Base-by-base conservation (phyloP, 495 filamentous ascomycete genomes). In the Symbiotaphrina buchneri region DNA sequence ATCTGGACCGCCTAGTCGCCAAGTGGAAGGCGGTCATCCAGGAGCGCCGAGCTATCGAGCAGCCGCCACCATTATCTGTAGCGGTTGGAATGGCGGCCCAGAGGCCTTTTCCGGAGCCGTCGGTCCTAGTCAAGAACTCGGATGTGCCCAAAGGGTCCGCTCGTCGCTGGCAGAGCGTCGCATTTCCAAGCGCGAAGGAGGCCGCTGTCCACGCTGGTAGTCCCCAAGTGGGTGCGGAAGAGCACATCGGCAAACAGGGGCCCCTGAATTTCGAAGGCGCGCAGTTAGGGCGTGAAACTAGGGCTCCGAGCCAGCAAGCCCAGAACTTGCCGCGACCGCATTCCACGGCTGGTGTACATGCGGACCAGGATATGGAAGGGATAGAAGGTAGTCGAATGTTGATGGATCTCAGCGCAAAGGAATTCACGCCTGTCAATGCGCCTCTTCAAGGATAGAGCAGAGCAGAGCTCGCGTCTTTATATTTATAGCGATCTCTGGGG, bases 11-110 rank as follows among this genome's bases (percentile, higher is more conserved):
- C 17, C 45, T 70, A 1, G 46, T 72, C 6, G 42, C 60, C 8
- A 70, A 68, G 40, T 70, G 65, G 66, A 66, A 56, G 40, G 47
- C 54, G 0, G 56, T 64, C 8, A 51, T 71, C 7, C 46, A 47
- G 18, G 34, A 51, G 8, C 41, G 43, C 14, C 43, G 45, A 27
- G n/a, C n/a, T n/a, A n/a, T n/a, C 31, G 35, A 29, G 16, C 36
- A 5, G 24, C 22, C 8, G 26, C n/a, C n/a, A n/a, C n/a, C n/a
- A n/a, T n/a, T n/a, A n/a, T n/a, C n/a, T n/a, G n/a, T n/a, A n/a
- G n/a, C n/a, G n/a, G n/a, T 13, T 11, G 43, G 46, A 5, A 32
- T 51, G 36, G 37, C 39, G 2, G 43, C 36, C 4, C 47, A 51
- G 30, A 41, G 40, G 31, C 32, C 41, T 3, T 21, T 50, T 16